Evolutionary conservation across 768 basidiomycete genomes (phyloP).

Genomic region (Lanmaoa pseudosensibilis): DNA sequence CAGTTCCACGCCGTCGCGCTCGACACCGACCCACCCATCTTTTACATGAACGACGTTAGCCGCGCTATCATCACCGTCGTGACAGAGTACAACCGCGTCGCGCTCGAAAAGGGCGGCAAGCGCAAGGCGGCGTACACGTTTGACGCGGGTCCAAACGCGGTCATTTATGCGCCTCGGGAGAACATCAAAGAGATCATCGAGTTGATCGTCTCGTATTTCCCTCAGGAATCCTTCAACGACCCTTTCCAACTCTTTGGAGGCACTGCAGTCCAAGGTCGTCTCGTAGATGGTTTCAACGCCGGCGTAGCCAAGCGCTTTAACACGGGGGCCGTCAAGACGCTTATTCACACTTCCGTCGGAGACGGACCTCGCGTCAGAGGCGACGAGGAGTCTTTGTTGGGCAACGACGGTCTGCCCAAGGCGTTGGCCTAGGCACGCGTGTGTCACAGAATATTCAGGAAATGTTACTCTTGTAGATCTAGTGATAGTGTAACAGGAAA

Average conservation of each 20-base stretch:
- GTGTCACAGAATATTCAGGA: neutral
- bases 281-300: constrained; percentile 74
- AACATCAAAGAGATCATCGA: constrained; percentile 78
- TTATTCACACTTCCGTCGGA: constrained; percentile 92
- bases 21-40: constrained; percentile 96
- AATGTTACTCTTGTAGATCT: neutral
- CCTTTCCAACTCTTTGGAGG: constrained; percentile 61
- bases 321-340: constrained; percentile 76
- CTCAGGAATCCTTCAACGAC: constrained; percentile 77
- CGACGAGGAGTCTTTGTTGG: constrained; percentile 64
- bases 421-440: constrained; percentile 37
- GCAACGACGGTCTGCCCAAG: constrained; percentile 67
- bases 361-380: constrained; percentile 81
- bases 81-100: constrained; percentile 88
- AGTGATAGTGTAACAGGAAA: neutral
- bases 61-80: constrained; percentile 90
- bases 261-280: constrained; percentile 44
- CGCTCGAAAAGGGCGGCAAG: constrained; percentile 53
- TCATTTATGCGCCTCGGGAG: constrained; percentile 84
- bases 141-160: constrained; percentile 98
- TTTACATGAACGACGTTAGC: constrained; percentile 98
- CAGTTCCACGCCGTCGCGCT: constrained; percentile 98
- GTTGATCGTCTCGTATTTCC: constrained; percentile 83
- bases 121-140: constrained; percentile 96
- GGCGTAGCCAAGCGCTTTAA: constrained; percentile 72